Evolutionary conservation across 805 yeast species (phyloP), one percentile per base, ranked within the genome.

Genomic region (Kazachstania bromeliacearum): DNA sequence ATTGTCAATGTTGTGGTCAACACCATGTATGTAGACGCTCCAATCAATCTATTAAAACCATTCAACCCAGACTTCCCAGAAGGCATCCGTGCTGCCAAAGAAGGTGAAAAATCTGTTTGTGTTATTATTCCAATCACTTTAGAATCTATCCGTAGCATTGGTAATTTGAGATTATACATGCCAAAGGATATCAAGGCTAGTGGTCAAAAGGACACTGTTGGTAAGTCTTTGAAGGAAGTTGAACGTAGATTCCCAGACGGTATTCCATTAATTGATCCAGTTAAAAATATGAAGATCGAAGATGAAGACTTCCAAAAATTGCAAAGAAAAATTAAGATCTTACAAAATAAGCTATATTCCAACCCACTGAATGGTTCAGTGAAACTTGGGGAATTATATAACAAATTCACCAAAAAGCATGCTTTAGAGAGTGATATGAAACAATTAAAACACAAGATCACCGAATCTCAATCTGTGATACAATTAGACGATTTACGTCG

Each of bases 401-500:
- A 71, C 7, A 61, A 74, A 44, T 94, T 79, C 53, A 62, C 75
- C 12, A 60, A 66, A 19, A 88, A 87, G 59, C 75, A 81, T 42
- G 69, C 70, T 0, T 51, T 85, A 28, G 73, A 71, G 39, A 65
- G 65, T 10, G 70, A 78, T 38, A 76, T 84, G 35, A 75, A 76
- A 46, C 60, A 61, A 4, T 57, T 81, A 26, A 75, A 76, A 47
- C 71, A 70, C 19, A 77, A 82, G 54, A 80, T 89, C 27, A 63
- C 68, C 30, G 89, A 85, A 41, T 92, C 95, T 0, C 87, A 84
- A 54, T 82, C 96, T 0, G 87, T 92, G 13, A 79, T 89, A 47
- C 98, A 92, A 60, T 66, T 92, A 53, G 97, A 92, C 55, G 97
- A 92, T 58, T 70, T 92, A 53, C 85, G 83, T 57, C 85, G 84